Evolutionary conservation across 164 flowering plant genomes (phyloP), one percentile per base, ranked within the genome.

Genomic region (Protea cynaroides): DNA sequence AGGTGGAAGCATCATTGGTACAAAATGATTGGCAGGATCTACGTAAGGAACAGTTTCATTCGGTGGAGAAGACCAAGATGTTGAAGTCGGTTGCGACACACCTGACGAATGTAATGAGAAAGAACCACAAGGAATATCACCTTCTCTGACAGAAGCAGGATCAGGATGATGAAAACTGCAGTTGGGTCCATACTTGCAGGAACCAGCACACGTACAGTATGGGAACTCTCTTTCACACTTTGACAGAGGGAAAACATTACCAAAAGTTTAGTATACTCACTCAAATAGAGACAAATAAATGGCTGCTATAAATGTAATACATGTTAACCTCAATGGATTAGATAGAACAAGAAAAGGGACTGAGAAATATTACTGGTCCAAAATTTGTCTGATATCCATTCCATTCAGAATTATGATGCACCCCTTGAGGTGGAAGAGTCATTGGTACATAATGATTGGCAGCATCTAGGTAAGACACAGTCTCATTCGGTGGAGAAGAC

Each of bases 81-180:
- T 9, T 8, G 70, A 36, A 57, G 72, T 58, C 61, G 83, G 64
- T 64, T 75, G 86, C 43, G 83, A 71, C 36, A 75, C 54, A 56
- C 67, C 75, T 38, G 66, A 53, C 24, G 78, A 19, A 53, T 76
- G 80, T 43, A 83, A 64, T 21, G 83, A 66, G 72, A 76, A 58
- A 63, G 92, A 71, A 55, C 76, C 83, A 57, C 76, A 85, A 59
- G 83, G 65, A 63, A 75, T 44, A 57, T 83, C 64, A 59, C 79
- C 43, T 62, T 74, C 80, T n/a, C 73, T 79, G 0, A 65, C 82
- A 62, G 86, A 69, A n/a, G 82, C 83, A 14, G 96, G 96, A 67
- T 94, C 89, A 37, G 99, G 99, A 81, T 94, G 97, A 74, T 94
- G 85, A 77, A 89, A 94, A 78, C 83, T 80, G 81, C 99, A 94